These are phyloP conservation scores for Coelastrella sp. DNA, from an alignment of 139 green algal species.

Conservation along the genomic window DNA sequence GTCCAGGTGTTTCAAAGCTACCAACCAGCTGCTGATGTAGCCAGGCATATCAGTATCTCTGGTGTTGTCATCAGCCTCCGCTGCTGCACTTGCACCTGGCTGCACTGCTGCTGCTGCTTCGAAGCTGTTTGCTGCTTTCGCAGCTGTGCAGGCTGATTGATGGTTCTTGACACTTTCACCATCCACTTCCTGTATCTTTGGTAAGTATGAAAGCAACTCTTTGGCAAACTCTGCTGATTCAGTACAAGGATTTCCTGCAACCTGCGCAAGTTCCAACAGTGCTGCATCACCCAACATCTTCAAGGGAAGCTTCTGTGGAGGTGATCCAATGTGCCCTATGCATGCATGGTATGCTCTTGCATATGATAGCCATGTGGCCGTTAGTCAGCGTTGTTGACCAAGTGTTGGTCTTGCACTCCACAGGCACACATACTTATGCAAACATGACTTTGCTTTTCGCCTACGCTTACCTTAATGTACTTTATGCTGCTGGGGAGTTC, in stretches of 20 bases:
- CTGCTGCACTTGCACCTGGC: too few species aligned
- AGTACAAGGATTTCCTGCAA: slow-evolving; percentile 1
- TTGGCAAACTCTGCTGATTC: neutral
- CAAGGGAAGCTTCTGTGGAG: too few species aligned
- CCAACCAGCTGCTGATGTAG: neutral
- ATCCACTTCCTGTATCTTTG: neutral
- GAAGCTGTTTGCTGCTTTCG: too few species aligned
- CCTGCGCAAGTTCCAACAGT: neutral
- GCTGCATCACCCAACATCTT: neutral
- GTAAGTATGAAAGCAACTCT: neutral
- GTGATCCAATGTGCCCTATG: neutral
- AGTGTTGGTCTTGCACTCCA: too few species aligned
- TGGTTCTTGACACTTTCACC: neutral
- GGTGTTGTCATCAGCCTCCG: too few species aligned
- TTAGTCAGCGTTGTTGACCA: neutral
- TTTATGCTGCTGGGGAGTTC: slow-evolving; percentile 31
- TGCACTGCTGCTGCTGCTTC: too few species aligned
- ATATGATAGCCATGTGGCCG: neutral
- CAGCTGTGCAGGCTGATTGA: neutral
- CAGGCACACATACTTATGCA: too few species aligned
- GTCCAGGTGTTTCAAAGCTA: too few species aligned
- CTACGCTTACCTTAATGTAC: slow-evolving; percentile 31
- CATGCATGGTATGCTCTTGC: neutral
- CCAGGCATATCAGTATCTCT: too few species aligned
- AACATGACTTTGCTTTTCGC: too few species aligned